A percentile compares a stretch with the other conserved stretches of the same genome.
Conservation (phyloP, 78 protist genomes). For the Dictyostelium brefeldianum region DNA sequence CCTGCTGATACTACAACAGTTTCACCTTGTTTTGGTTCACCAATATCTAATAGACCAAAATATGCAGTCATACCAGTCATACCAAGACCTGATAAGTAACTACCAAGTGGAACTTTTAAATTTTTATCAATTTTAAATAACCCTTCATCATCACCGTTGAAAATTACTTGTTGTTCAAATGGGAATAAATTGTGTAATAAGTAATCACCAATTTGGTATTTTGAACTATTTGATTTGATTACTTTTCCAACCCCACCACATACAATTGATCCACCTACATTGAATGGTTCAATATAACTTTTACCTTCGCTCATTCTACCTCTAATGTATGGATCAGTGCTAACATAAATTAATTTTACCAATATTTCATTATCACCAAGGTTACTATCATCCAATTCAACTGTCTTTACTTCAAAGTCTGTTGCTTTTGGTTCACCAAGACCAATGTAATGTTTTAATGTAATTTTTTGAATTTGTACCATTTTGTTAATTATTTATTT, state of each 20-base stretch:
- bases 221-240: background rate
- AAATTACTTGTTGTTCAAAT: slow-evolving; percentile 32
- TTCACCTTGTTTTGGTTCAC: slow-evolving; percentile 84
- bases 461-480: background rate
- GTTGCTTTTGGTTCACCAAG: background rate
- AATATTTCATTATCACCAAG: background rate
- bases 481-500: background rate
- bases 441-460: background rate
- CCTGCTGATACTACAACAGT: slow-evolving; percentile 76
- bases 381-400: background rate
- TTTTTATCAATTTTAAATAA: background rate
- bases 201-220: slow-evolving; percentile 23
- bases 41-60: slow-evolving; percentile 35
- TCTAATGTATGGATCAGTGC: slow-evolving; percentile 20
- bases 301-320: slow-evolving; percentile 37
- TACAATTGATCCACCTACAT: background rate
- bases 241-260: slow-evolving; percentile 31
- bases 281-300: slow-evolving; percentile 5
- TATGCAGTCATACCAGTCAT: slow-evolving; percentile 85
- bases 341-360: background rate
- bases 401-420: background rate
- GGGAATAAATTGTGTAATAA: background rate
- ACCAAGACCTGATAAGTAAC: slow-evolving; percentile 36
- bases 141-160: background rate
- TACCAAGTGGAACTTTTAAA: background rate